These are phyloP conservation scores for Coniosporium tulheliwenetii DNA, from an alignment of 2,329 filamentous ascomycete species.

Conservation along the genomic window DNA sequence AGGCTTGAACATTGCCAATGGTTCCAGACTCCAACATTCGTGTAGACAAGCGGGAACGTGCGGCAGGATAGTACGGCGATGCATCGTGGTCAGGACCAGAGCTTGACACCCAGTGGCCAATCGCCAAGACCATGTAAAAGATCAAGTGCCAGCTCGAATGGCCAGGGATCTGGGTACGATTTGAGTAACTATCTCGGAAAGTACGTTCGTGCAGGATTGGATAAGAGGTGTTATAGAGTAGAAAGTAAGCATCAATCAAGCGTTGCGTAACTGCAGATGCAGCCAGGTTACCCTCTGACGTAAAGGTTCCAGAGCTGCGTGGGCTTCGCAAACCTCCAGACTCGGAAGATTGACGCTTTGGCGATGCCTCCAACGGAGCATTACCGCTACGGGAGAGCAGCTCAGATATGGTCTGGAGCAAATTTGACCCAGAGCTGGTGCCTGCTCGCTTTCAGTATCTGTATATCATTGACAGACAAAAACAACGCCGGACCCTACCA, in stretches of 20 bases:
- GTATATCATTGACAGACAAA: not conserved
- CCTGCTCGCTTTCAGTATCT: conserved; percentile 2
- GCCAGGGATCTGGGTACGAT: not conserved
- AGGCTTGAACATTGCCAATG: conserved; percentile 6
- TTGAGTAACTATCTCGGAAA: conserved; percentile 3
- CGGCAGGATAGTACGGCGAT: conserved; percentile 4
- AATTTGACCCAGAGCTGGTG: conserved; percentile 5
- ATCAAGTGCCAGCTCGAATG: conserved; percentile 4
- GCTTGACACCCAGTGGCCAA: conserved; percentile 5
- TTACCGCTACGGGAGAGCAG: conserved; percentile 2
- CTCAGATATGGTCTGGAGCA: conserved; percentile 6
- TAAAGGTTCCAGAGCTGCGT: not conserved
- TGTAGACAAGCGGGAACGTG: conserved; percentile 1
- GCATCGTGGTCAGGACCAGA: conserved; percentile 3
- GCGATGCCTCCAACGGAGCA: not conserved
- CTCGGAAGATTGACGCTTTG: not conserved
- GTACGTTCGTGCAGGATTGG: conserved; percentile 6
- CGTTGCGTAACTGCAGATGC: conserved; percentile 4
- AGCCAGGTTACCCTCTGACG: not conserved
- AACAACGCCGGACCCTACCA: not conserved
- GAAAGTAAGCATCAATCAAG: conserved; percentile 6
- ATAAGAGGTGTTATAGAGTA: conserved; percentile 5
- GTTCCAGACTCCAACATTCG: conserved; percentile 1
- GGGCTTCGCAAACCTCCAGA: not conserved
- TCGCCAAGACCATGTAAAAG: conserved; percentile 6